Conservation (phyloP, 2,329 filamentous ascomycete species). For the Fusarium sarcochroum region DNA sequence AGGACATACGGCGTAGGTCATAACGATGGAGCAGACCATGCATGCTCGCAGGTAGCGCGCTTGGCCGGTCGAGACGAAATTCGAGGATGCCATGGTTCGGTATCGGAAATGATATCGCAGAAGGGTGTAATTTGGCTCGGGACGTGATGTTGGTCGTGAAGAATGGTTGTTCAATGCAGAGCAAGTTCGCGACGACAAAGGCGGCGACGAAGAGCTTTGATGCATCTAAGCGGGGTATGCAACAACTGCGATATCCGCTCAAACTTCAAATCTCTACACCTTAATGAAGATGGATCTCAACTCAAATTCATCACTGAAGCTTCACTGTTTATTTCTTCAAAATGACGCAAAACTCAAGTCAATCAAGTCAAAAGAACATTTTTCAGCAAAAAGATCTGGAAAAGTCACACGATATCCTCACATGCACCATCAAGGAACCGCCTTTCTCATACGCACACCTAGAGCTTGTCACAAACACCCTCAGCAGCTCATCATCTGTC, state of each 20-base stretch:
- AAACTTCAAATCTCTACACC: conserved; percentile 15
- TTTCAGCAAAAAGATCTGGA: conserved; percentile 51
- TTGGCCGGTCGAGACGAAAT: conserved; percentile 80
- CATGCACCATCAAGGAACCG: conserved; percentile 65
- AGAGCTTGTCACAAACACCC: conserved; percentile 57
- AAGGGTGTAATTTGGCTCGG: background rate
- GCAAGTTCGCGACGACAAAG: conserved; percentile 27
- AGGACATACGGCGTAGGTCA: conserved; percentile 77
- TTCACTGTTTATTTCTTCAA: background rate
- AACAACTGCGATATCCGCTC: conserved; percentile 22
- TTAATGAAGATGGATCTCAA: conserved; percentile 22
- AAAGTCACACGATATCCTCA: conserved; percentile 64
- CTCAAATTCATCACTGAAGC: conserved; percentile 3
- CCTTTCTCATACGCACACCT: conserved; percentile 71
- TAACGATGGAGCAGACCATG: conserved; percentile 98
- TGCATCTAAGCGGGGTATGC: conserved; percentile 43
- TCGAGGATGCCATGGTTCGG: conserved; percentile 59
- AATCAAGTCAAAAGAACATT: conserved; percentile 45
- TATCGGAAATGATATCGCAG: background rate
- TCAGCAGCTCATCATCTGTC: conserved; percentile 29
- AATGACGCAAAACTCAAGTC: conserved; percentile 44
- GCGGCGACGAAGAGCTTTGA: conserved; percentile 24
- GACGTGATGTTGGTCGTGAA: conserved; percentile 3
- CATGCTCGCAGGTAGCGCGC: conserved; percentile 93
- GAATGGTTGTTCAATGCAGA: conserved; percentile 13